Evolutionary conservation across 148 eudicot species (phyloP).

Genomic region (Fallopia convolvulus): DNA sequence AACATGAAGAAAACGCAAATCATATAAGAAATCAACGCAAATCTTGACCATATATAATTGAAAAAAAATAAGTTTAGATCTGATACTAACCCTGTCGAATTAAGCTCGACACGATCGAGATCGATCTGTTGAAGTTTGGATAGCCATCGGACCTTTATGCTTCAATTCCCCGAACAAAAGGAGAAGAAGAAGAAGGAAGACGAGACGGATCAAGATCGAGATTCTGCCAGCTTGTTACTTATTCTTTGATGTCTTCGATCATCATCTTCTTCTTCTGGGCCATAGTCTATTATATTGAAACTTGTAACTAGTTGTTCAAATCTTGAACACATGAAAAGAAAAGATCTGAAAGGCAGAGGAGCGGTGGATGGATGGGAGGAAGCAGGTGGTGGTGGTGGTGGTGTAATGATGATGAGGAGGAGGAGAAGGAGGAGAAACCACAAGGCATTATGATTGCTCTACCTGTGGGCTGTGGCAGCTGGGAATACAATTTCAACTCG

Average conservation of each 20-base stretch:
- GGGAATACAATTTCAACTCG: no score
- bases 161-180: neutral
- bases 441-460: neutral
- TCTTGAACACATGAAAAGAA: neutral
- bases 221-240: no score
- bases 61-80: neutral
- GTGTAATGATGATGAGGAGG: neutral
- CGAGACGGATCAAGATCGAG: neutral
- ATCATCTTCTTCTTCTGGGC: neutral
- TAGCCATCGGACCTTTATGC: neutral
- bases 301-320: neutral
- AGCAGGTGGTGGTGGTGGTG: neutral
- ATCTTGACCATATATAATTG: neutral
- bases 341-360: neutral
- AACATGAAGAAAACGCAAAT: neutral
- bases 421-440: neutral
- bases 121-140: neutral
- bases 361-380: constrained; percentile 1
- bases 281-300: neutral
- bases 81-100: neutral
- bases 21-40: neutral
- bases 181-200: neutral
- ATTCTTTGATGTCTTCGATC: no score
- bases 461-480: neutral
- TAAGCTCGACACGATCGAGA: neutral